A percentile compares a stretch with the other conserved stretches of the same genome.
These are phyloP conservation scores for Rubroshorea leprosula DNA, from an alignment of 345 rosid species.

Conservation along the genomic window DNA sequence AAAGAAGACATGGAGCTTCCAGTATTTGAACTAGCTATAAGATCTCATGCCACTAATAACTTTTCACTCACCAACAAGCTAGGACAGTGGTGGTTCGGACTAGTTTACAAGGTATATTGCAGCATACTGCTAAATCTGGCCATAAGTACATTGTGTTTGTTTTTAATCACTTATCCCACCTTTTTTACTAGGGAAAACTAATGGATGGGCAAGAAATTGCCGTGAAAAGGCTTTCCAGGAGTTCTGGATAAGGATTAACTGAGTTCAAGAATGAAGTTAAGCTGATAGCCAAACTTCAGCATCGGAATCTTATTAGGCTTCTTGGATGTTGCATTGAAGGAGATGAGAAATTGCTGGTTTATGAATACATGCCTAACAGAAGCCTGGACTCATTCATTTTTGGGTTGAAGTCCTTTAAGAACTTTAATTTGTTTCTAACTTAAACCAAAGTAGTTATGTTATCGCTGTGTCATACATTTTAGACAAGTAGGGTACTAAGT, in stretches of 20 bases:
- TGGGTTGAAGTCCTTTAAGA: constrained; percentile 1
- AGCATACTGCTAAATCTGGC: background rate
- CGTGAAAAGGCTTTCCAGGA: constrained; percentile 39
- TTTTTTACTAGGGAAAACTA: constrained; percentile 31
- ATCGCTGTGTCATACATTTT: background rate
- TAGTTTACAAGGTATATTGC: constrained; percentile 45
- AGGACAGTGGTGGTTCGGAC: constrained; percentile 57
- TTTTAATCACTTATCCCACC: too few relatives aligned
- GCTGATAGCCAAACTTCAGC: constrained; percentile 44
- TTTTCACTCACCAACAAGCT: constrained; percentile 32
- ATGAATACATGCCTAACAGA: constrained; percentile 30
- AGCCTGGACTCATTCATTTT: constrained; percentile 27
- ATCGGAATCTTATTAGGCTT: constrained; percentile 43
- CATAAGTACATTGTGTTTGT: background rate
- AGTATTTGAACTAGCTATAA: constrained; percentile 11
- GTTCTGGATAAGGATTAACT: constrained; percentile 37
- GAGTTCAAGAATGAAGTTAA: constrained; percentile 46
- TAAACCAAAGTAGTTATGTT: background rate
- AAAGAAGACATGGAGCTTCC: constrained; percentile 21
- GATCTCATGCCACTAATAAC: constrained; percentile 32
- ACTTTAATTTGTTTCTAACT: background rate
- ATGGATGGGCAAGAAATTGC: constrained; percentile 40
- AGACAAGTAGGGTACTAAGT: background rate
- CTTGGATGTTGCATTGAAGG: constrained; percentile 29
- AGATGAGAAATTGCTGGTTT: constrained; percentile 28